These are phyloP conservation scores for Capsella rubella DNA, from an alignment of 441 rosid species.

Conservation along the genomic window DNA sequence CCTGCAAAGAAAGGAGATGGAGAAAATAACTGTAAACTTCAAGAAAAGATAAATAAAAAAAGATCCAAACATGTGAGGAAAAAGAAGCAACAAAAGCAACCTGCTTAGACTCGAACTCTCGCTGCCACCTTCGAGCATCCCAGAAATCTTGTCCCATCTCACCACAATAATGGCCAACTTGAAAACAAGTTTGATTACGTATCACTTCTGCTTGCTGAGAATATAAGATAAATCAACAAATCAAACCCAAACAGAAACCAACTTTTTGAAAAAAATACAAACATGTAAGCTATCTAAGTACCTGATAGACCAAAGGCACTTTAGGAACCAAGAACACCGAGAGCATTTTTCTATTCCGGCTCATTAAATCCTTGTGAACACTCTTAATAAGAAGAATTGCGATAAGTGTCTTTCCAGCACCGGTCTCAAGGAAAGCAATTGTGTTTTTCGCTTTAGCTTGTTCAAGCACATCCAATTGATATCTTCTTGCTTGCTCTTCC, in stretches of 20 bases:
- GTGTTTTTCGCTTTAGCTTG: conserved; percentile 95
- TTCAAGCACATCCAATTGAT: conserved; percentile 97
- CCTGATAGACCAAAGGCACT: conserved; percentile 99
- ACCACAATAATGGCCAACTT: conserved; percentile 97
- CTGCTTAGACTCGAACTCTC: conserved; percentile 96
- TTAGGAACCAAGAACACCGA: conserved; percentile 98
- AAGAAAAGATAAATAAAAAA: not conserved
- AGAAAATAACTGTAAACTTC: not conserved
- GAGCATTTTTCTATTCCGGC: conserved; percentile 80
- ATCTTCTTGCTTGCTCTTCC: conserved; percentile 92
- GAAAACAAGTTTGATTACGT: conserved; percentile 73
- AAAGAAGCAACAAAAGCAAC: conserved; percentile 45
- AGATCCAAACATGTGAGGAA: not conserved
- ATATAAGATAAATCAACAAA: conserved; percentile 32
- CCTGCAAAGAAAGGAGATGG: conserved; percentile 50
- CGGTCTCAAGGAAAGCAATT: conserved; percentile 98
- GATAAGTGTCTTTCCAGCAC: conserved; percentile 98
- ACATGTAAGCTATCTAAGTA: conserved; percentile 41
- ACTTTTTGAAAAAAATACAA: conserved; percentile 3
- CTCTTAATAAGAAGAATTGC: conserved; percentile 93
- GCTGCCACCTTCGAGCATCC: conserved; percentile 98
- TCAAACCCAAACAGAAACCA: conserved; percentile 18
- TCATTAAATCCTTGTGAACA: conserved; percentile 64
- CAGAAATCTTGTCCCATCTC: conserved; percentile 99
- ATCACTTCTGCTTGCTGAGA: conserved; percentile 99